Evolutionary conservation across 139 green algal genomes (phyloP).

Genomic region (Trebouxia sp.): DNA sequence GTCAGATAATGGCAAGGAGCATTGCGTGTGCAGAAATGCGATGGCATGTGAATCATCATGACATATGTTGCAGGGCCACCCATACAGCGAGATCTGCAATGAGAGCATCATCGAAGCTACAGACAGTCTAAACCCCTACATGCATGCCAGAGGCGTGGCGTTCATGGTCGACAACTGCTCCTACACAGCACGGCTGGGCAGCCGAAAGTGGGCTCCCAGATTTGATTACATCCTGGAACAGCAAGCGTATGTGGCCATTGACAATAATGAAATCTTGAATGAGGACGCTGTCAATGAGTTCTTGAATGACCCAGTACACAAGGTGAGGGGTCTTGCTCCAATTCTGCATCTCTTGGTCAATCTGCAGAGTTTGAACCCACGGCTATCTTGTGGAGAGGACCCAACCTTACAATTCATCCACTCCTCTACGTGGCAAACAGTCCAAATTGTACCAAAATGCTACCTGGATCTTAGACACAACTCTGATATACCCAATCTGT

Average conservation of each 20-base stretch:
- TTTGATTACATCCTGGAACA: slow-evolving; percentile 99
- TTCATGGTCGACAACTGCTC: slow-evolving; percentile 99
- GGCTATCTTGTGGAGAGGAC: background rate
- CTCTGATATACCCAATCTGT: no score
- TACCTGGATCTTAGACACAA: no score
- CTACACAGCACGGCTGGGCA: slow-evolving; percentile 97
- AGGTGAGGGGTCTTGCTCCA: no score
- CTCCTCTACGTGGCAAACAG: no score
- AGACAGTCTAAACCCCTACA: slow-evolving; percentile 99
- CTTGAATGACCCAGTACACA: slow-evolving; percentile 55
- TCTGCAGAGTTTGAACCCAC: background rate
- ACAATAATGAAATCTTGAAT: slow-evolving; percentile 64
- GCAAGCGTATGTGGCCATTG: slow-evolving; percentile 80
- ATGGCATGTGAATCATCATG: no score
- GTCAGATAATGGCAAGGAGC: no score
- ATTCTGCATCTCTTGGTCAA: no score
- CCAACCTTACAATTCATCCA: no score
- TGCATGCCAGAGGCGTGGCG: slow-evolving; percentile 97
- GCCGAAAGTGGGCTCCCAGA: slow-evolving; percentile 96
- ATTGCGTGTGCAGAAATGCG: background rate
- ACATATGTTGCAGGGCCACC: slow-evolving; percentile 73
- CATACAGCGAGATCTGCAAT: slow-evolving; percentile 99
- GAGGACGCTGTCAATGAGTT: slow-evolving; percentile 63
- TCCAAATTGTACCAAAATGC: no score
- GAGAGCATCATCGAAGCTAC: slow-evolving; percentile 98